These are phyloP conservation scores for Acanthamoeba castellanii DNA, from an alignment of 208 protist genomes.

Conservation along the genomic window DNA sequence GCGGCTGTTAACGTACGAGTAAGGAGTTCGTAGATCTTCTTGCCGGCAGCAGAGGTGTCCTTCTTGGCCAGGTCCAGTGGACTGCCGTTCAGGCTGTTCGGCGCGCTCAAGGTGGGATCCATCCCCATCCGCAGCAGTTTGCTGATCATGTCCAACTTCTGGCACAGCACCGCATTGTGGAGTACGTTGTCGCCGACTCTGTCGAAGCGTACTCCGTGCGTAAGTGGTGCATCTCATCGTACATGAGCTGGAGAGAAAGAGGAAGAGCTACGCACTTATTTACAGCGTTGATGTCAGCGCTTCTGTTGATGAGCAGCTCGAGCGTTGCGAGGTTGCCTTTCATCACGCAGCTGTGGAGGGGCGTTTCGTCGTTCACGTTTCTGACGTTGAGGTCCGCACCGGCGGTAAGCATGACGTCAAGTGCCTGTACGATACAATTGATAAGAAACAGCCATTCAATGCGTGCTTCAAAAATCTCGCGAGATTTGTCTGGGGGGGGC, in stretches of 20 bases:
- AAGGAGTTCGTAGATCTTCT: slow-evolving; percentile 31
- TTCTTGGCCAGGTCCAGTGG: slow-evolving; percentile 28
- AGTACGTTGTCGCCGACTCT: slow-evolving; percentile 57
- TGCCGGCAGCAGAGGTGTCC: slow-evolving; percentile 4
- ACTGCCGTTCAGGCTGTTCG: background rate
- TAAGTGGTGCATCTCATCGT: background rate
- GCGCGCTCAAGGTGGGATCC: background rate
- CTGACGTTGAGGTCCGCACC: slow-evolving; percentile 60
- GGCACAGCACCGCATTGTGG: slow-evolving; percentile 10
- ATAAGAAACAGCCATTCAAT: too few species aligned
- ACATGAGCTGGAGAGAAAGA: background rate
- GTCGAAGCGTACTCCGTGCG: background rate
- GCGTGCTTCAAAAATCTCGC: background rate
- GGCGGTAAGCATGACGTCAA: slow-evolving; percentile 1
- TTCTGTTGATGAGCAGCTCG: slow-evolving; percentile 57
- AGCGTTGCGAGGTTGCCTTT: slow-evolving; percentile 18
- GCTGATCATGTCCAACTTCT: slow-evolving; percentile 28
- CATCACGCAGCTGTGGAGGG: slow-evolving; percentile 40
- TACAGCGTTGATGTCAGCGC: slow-evolving; percentile 22
- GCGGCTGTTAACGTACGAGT: background rate
- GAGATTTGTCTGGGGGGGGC: background rate
- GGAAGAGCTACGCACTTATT: slow-evolving; percentile 9
- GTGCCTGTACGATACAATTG: background rate
- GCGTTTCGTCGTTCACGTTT: slow-evolving; percentile 48
- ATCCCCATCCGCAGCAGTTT: slow-evolving; percentile 22